Base-by-base conservation (phyloP, 2,329 filamentous ascomycete species). In the Coleophoma cylindrospora region DNA sequence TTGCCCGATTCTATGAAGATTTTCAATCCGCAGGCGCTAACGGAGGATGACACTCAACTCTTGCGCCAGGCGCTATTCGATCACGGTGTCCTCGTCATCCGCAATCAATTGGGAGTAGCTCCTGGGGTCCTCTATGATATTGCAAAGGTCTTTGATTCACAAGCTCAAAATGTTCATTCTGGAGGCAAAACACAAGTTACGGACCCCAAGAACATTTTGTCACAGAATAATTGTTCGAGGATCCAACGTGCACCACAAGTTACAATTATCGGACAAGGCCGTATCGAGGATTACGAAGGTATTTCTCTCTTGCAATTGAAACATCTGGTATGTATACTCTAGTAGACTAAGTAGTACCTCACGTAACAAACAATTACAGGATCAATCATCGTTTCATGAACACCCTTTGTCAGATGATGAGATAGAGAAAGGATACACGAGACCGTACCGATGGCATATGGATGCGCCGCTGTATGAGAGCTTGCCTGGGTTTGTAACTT, bases 401-500 rank as follows among this genome's bases (percentile, higher is more conserved):
- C 34, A 34, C 3, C 46, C 43, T 13, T 34, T 56, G 14, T 43
- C 33, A 17, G 33, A 50, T 40, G 53, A 60, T 13, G 50, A 55
- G 21, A 14, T 59, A 7, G 46, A 17, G 2, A 34, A 57, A 34
- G 58, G 60, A n/a, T 52, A 57, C 19, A 65, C 63, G 7, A 52
- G 61, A 15, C 57, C 57, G 2, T 64, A 64, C 49, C 47, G 62
- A 17, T 65, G 62, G 63, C 62, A 65, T 49, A 61, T 62, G 57
- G 61, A 65, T 51, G 54, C 58, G 13, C 61, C 60, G 7, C 33
- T 62, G 19, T 64, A 65, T 46, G 61, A 64, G 17, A 55, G 36
- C n/a, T 46, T 64, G 15, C 63, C 63, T 12, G 62, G 63, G 17
- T 50, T 59, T 21, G 62, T 58, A 2, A 65, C 62, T 0, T 44